Evolutionary conservation across 2,329 filamentous ascomycete species (phyloP).

Genomic region (Alternaria gaisen): DNA sequence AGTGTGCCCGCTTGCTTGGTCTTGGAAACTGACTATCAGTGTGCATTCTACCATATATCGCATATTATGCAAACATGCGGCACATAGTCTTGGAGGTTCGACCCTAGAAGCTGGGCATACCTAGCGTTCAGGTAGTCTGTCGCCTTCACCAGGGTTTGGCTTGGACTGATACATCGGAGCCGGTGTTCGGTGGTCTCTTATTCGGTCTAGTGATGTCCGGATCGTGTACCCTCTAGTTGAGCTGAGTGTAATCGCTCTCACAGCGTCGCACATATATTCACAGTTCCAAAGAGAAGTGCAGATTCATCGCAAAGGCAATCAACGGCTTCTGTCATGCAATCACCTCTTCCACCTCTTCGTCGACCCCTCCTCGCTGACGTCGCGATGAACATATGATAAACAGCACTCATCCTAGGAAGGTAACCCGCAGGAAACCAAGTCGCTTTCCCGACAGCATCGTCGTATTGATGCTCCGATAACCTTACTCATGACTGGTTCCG

Average conservation of each 20-base stretch:
- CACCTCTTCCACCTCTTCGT: conserved; percentile 1
- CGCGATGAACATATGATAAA: not conserved
- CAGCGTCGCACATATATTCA: not conserved
- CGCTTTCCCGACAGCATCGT: conserved; percentile 5
- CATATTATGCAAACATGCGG: conserved; percentile 20
- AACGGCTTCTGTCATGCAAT: not conserved
- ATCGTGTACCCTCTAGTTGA: not conserved
- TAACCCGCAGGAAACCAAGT: conserved; percentile 19
- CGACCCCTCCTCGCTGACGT: conserved; percentile 5
- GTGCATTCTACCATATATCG: not conserved
- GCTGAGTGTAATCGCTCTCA: conserved; percentile 7
- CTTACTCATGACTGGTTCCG: conserved; percentile 24
- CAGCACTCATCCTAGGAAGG: conserved; percentile 10
- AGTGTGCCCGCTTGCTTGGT: conserved; percentile 9
- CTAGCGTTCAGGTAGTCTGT: conserved; percentile 10
- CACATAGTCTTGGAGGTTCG: conserved; percentile 17
- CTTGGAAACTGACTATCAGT: conserved; percentile 13
- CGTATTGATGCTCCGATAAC: not conserved
- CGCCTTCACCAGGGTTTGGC: conserved; percentile 3
- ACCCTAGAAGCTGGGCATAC: conserved; percentile 25
- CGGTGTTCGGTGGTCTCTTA: conserved; percentile 10
- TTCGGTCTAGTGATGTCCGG: conserved; percentile 10
- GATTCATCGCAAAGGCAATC: not conserved
- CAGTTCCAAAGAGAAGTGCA: not conserved
- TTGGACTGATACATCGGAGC: conserved; percentile 6